Conservation (phyloP, 1,139 yeast genomes). For the Diutina ranongensis region DNA sequence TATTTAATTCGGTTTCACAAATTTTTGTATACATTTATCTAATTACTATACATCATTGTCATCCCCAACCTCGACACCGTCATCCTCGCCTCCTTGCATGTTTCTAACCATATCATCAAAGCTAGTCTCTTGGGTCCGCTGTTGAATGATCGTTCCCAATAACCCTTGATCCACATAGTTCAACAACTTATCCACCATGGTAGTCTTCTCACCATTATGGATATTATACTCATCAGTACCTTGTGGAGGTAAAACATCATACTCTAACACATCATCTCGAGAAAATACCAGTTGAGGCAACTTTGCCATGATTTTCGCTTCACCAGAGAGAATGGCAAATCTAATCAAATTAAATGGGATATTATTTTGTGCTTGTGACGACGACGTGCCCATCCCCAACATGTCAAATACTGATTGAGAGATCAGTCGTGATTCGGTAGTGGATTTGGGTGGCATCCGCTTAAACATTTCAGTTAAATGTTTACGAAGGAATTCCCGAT, state of each 20-base stretch:
- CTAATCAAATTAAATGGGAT: constrained; percentile 53
- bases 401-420: not conserved
- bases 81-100: not conserved
- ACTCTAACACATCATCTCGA: constrained; percentile 50
- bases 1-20: too few species aligned
- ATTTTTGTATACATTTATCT: too few species aligned
- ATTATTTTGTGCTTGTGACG: constrained; percentile 6
- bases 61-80: not conserved
- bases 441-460: not conserved
- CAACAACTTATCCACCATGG: not conserved
- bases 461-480: constrained; percentile 29
- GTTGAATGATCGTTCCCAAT: constrained; percentile 3
- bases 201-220: not conserved
- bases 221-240: constrained; percentile 14
- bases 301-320: constrained; percentile 56
- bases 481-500: constrained; percentile 36
- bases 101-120: constrained; percentile 1
- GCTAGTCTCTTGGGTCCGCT: not conserved
- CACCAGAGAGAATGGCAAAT: constrained; percentile 60
- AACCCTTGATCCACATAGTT: constrained; percentile 3
- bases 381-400: not conserved
- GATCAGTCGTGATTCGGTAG: not conserved
- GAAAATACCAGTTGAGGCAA: constrained; percentile 56
- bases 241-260: constrained; percentile 59
- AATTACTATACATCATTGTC: too few species aligned